Evolutionary conservation across 129 eudicot species (phyloP), one percentile per base, ranked within the genome.

Genomic region (Saposhnikovia divaricata): DNA sequence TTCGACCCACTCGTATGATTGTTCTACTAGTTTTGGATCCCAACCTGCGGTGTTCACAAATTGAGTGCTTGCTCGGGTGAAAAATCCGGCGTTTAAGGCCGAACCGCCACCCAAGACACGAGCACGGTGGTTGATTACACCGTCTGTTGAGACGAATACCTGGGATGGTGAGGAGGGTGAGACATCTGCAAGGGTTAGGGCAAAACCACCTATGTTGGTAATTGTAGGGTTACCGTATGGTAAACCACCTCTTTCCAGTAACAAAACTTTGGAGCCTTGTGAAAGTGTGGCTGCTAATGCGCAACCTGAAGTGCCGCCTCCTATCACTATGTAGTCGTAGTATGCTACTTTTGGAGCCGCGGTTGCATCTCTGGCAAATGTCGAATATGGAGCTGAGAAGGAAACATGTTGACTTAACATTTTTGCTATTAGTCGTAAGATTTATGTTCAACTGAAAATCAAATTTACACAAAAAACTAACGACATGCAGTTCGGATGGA

Each of bases 321-420:
- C 73, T 2, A 68, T 68, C 8, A 68, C 42, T 3, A 68, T 68
- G 73, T 68, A 68, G 73, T 68, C 73, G 1, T 31, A 68, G 42
- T 68, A 31, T 15, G 19, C 73, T 31, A 68, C 23, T 68, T 13
- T 15, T 2, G 42, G 73, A 68, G 73, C 73, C 5, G 73, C 42
- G 2, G 43, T 68, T 31, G 73, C 42, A 68, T 68, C 73, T 68
- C 42, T 68, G 10, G 73, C 10, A 9, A 68, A 68, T 8, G 73
- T 68, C 10, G 73, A 68, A 68, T 68, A 68, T 31, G 73, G 73
- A 68, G 73, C 73, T 68, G 73, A 68, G n/a, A 63, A 27, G 19
- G 12, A 66, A 7, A 66, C 3, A 9, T 8, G 5, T 25, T 23
- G 69, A n/a, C n/a, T n/a, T 23, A n/a, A 61, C 15, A n/a, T n/a